Base-by-base conservation (phyloP, 2,329 filamentous ascomycete species). In the Cadophora gregata region DNA sequence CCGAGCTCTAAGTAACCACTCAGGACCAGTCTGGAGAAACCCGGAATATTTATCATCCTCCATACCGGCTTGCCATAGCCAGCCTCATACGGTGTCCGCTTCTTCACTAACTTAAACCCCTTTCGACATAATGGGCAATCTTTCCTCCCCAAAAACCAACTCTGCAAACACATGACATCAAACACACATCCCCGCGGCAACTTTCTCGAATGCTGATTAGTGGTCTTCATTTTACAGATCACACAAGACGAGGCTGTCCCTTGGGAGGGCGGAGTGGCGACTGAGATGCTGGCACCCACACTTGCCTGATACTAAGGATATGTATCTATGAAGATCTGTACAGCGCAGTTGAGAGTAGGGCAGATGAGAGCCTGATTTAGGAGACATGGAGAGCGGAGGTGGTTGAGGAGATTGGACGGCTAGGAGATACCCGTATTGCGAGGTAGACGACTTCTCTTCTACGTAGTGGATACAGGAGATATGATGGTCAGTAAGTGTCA, bases 91-190 rank as follows among this genome's bases (percentile, higher is more conserved):
- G 45, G 25, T 9, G 58, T 48, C 24, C n/a, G 33, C 16, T 50
- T 47, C 45, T 60, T 48, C 4, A 60, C 58, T 9, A 60, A n/a
- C 14, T 47, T 24, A 21, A 60, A 60, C 38, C 7, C 45, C 38
- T 48, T 60, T 24, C 45, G 16, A 36, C 58, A 60, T 29, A 33
- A 24, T 19, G 58, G 58, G 31, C 58, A 60, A 48, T 60, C 58
- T n/a, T 60, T 60, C 38, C 38, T 31, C 8, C 38, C 45, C 8
- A 47, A 24, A 33, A 48, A 48, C 38, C 58, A 60, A 1, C 45
- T 60, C 58, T 48, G 48, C 38, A 60, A 31, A 29, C 58, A 60
- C 38, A 2, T 14, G 8, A 50, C 19, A 48, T 60, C 58, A 48
- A 48, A 31, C 2, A 60, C 58, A 48, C 45, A 36, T n/a, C 58